phyloP scores from a whole-genome alignment of 2,329 filamentous ascomycete genomes.

The Cercospora nicotianae region DNA sequence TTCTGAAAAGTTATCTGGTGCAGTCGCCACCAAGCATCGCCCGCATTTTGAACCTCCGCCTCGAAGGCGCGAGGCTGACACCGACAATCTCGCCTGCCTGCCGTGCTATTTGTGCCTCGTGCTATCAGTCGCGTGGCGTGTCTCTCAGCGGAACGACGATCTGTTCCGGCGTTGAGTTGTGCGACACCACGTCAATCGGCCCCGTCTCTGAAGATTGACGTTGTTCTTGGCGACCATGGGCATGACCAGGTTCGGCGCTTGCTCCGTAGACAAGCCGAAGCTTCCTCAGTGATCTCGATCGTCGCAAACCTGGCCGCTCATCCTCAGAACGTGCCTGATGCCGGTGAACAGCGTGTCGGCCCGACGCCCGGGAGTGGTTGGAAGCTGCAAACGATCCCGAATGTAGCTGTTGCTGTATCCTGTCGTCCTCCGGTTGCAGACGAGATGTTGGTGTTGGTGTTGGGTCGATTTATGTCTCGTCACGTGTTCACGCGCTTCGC shows the following conservation, averaged over 20 bases:
- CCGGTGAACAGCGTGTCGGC: neutral
- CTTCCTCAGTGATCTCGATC: neutral
- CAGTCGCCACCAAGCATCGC: constrained; percentile 2
- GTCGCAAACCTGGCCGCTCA: neutral
- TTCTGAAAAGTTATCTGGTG: neutral
- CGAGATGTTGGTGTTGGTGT: too few relatives aligned
- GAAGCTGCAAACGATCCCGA: neutral
- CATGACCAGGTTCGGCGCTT: neutral
- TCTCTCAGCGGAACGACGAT: neutral
- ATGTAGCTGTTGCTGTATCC: neutral
- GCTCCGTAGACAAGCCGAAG: neutral
- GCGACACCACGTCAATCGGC: neutral
- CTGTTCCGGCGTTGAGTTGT: neutral
- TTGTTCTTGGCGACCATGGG: neutral
- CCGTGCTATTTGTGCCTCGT: neutral
- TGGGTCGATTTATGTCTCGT: neutral
- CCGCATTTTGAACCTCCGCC: neutral
- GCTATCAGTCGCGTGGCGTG: neutral
- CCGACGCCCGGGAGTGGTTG: neutral
- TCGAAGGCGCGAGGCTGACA: neutral
- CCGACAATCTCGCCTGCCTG: neutral
- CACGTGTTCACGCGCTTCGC: neutral
- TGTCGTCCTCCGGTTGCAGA: neutral
- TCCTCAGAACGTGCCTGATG: neutral
- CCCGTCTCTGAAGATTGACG: neutral